Conservation (phyloP, 495 filamentous ascomycete genomes). For the Penicillium antarcticum region DNA sequence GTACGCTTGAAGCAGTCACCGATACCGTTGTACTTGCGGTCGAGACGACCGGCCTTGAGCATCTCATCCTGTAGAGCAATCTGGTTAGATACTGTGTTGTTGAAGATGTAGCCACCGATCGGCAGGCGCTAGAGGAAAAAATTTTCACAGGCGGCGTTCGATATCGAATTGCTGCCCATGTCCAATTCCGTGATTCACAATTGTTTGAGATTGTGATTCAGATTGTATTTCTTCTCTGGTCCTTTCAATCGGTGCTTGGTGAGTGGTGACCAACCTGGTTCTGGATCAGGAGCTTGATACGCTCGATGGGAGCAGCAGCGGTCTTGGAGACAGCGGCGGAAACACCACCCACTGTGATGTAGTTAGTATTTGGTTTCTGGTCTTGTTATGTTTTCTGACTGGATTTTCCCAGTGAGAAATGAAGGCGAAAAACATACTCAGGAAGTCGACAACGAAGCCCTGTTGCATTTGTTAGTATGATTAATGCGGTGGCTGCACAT, state of each 20-base stretch:
- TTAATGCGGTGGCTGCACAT: neutral
- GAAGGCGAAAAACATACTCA: conserved; percentile 71
- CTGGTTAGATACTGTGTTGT: conserved; percentile 15
- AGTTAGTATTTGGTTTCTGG: conserved; percentile 26
- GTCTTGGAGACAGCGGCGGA: conserved; percentile 99
- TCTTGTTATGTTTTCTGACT: neutral
- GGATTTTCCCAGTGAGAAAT: conserved; percentile 1
- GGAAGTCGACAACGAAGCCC: conserved; percentile 83
- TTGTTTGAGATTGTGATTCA: neutral
- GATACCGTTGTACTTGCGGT: conserved; percentile 95
- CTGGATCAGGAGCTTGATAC: conserved; percentile 99
- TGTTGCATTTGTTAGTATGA: conserved; percentile 38
- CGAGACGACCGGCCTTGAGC: conserved; percentile 96
- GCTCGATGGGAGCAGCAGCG: conserved; percentile 99
- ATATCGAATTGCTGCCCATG: neutral
- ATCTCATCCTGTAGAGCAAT: conserved; percentile 83
- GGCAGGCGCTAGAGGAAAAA: conserved; percentile 7
- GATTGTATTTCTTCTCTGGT: neutral
- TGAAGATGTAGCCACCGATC: neutral
- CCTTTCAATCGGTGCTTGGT: neutral
- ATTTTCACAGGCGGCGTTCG: neutral
- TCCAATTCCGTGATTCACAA: neutral
- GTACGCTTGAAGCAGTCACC: conserved; percentile 92
- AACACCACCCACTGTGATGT: conserved; percentile 88
- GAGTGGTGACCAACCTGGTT: conserved; percentile 73